Percentiles rank a stretch among this genome's conserved stretches.
Conservation (phyloP, 1,284 basidiomycete genomes). For the Apiotrichum gracile region DNA sequence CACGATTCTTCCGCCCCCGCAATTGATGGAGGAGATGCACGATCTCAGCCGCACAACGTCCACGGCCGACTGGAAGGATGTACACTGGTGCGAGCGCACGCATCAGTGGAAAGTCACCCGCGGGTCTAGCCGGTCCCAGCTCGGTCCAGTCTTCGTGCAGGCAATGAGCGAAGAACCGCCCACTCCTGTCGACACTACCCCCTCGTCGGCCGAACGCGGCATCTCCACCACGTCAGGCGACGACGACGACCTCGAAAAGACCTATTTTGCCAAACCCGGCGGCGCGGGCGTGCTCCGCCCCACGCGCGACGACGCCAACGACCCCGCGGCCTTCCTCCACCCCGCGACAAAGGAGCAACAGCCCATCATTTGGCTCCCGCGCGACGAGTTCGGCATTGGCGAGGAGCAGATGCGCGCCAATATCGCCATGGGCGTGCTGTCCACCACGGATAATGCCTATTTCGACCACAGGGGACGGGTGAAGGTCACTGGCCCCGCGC, state of each 20-base stretch:
- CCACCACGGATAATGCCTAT: slow-evolving; percentile 55
- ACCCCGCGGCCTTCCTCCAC: slow-evolving; percentile 60
- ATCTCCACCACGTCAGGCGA: not conserved
- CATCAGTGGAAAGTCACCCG: not conserved
- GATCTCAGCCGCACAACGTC: not conserved
- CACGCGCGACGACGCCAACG: slow-evolving; percentile 20
- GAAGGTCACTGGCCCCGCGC: slow-evolving; percentile 49
- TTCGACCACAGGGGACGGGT: slow-evolving; percentile 53
- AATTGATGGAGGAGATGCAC: not conserved
- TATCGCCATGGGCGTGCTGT: slow-evolving; percentile 56
- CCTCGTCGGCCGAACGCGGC: too few relatives aligned
- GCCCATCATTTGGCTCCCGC: slow-evolving; percentile 71
- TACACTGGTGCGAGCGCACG: not conserved
- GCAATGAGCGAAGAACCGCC: too few relatives aligned
- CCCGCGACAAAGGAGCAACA: slow-evolving; percentile 70
- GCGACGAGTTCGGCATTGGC: slow-evolving; percentile 61
- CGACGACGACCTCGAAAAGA: slow-evolving; percentile 20
- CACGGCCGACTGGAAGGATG: not conserved
- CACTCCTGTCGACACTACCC: too few relatives aligned
- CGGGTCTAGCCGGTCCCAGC: too few relatives aligned
- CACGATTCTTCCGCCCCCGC: not conserved
- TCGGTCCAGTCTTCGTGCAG: too few relatives aligned
- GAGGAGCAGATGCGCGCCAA: slow-evolving; percentile 61
- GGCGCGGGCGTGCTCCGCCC: slow-evolving; percentile 30
- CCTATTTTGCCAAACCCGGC: slow-evolving; percentile 40